Base-by-base conservation (phyloP, 2,329 filamentous ascomycete species). In the Pestalotiopsis sp. region DNA sequence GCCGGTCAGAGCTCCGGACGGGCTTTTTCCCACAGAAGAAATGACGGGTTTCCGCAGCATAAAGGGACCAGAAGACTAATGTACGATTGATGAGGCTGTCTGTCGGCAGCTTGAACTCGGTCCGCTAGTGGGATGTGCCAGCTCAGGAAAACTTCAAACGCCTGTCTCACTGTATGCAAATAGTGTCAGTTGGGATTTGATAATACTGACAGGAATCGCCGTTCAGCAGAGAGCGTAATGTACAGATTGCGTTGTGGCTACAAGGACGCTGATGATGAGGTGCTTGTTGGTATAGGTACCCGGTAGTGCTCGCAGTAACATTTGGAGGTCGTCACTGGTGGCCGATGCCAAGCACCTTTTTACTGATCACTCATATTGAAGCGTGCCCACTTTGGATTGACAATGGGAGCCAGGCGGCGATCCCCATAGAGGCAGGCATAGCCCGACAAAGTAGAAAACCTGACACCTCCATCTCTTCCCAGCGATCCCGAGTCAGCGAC, bases 1-100 rank as follows among this genome's bases (percentile, higher is more conserved):
- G 63, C 63, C 63, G 63, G 49, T 39, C 52, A 36, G 61, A 66
- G 41, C 63, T 66, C 63, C 49, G 36, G 36, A 63, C 25, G 60
- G 36, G 38, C 60, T 52, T 52, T 52, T 52, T 52, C 45, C 31
- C 45, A 52, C 17, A 52, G 45, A 60, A 60, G 23, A 52, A 52
- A 52, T 52, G 23, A 20, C 45, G 45, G 45, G 45, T 52, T 52
- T n/a, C 45, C 45, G 45, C 45, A 52, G 45, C 45, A 52, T 52
- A 52, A 52, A 52, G n/a, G 45, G 45, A 52, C 45, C 45, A 52
- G 45, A 52, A 17, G n/a, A 52, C 45, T 52, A 52, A 52, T 52
- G 45, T 52, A 52, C 45, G 45, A 52, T 52, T 52, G 45, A 52
- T 52, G 57, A 60, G 57, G 31, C 57, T 60, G 57, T 36, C 31